Conservation (phyloP, 495 filamentous ascomycete species). For the Neurospora sp. region DNA sequence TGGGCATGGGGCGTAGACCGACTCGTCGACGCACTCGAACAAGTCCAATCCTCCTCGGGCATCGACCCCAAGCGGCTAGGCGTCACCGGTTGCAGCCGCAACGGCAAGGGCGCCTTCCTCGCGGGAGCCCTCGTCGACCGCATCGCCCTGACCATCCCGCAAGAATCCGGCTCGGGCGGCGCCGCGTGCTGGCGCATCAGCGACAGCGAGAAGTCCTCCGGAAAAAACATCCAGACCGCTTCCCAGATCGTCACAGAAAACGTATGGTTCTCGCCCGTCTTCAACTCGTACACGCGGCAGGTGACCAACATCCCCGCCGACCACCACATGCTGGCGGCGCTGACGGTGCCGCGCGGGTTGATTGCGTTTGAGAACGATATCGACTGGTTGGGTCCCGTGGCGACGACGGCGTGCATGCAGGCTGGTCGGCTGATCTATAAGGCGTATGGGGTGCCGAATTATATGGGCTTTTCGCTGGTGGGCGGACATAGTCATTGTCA, state of each 20-base stretch:
- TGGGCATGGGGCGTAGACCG: conserved; percentile 48
- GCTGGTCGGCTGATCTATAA: conserved; percentile 42
- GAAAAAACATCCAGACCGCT: conserved; percentile 47
- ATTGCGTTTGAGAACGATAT: conserved; percentile 45
- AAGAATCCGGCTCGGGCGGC: conserved; percentile 44
- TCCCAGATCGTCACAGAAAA: conserved; percentile 42
- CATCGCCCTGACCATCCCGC: conserved; percentile 44
- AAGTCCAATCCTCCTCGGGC: conserved; percentile 30
- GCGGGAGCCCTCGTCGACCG: conserved; percentile 40
- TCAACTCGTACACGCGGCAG: conserved; percentile 28
- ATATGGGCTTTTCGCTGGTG: conserved; percentile 46
- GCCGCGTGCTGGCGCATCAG: conserved; percentile 46
- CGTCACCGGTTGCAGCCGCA: conserved; percentile 45
- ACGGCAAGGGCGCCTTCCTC: conserved; percentile 46
- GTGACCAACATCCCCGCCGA: conserved; percentile 35
- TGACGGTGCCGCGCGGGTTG: conserved; percentile 39
- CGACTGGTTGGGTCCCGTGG: conserved; percentile 44
- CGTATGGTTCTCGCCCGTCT: conserved; percentile 39
- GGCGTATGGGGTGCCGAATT: conserved; percentile 36
- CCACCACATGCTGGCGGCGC: conserved; percentile 41
- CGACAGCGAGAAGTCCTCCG: conserved; percentile 32
- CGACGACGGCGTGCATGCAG: conserved; percentile 46
- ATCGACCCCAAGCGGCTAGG: conserved; percentile 41
- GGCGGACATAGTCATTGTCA: conserved; percentile 45
- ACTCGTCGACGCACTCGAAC: conserved; percentile 43